Base-by-base conservation (phyloP, 2,329 filamentous ascomycete species). In the Claviceps sp. region DNA sequence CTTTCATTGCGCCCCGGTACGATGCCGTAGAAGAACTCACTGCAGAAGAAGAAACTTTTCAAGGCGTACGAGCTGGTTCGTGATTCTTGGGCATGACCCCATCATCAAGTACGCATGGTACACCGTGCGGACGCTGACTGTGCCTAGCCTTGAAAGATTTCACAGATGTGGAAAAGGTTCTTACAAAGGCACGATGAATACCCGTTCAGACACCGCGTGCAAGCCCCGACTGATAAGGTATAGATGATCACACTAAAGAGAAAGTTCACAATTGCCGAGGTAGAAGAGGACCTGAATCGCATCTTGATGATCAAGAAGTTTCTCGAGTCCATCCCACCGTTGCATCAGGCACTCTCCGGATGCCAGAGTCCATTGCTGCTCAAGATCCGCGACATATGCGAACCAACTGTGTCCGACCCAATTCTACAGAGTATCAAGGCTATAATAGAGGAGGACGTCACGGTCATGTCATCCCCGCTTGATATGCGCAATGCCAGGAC, bases 401-500 rank as follows among this genome's bases (percentile, higher is more conserved):
- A 75, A 4, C 78, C 82, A 0, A 75, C 78, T 16, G 78, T 81
- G 16, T 77, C 85, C 5, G 69, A 72, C 17, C 72, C 75, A 1
- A 76, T 91, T 3, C 71, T 83, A 45, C 69, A 76, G 2, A 68
- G 85, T 1, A 89, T 98, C 50, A 70, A 78, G 45, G 69, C 73
- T 14, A 80, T 80, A 0, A 83, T 98, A 58, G 93, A 97, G 56
- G 78, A 86, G 8, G 87, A 95, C 62, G 87, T 89, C 0, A 78
- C 76, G 0, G 94, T 86, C 58, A 85, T 87, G 54, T 87, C 77
- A 47, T 81, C 84, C 22, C 85, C 93, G 0, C 74, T 97, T 4
- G 91, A 96, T 56, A 73, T 95, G 52, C 80, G 90, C 14, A 95
- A 96, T 55, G 91, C 97, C 63, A 77, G 91, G 56, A 87, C 85